phyloP scores from a whole-genome alignment of 495 filamentous ascomycete genomes.

The Xylaria longipes region DNA sequence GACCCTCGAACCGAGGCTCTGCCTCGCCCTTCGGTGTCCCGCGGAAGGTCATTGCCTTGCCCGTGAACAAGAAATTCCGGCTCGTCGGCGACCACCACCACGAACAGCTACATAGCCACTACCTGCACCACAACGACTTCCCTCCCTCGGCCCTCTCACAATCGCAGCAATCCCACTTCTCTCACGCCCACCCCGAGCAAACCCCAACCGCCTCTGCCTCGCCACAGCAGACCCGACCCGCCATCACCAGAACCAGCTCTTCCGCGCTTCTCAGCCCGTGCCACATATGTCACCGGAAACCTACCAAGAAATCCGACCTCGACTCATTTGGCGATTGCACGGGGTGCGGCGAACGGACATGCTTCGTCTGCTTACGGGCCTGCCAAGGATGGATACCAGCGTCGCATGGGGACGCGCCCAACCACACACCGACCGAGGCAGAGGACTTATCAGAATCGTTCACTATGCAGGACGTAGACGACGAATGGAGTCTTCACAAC shows the following conservation, averaged over 20 bases:
- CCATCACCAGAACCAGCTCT: constrained; percentile 22
- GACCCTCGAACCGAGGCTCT: constrained; percentile 25
- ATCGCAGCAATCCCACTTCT: constrained; percentile 31
- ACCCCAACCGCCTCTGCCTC: neutral
- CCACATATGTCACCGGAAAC: constrained; percentile 57
- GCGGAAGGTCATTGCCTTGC: constrained; percentile 44
- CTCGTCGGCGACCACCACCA: constrained; percentile 24
- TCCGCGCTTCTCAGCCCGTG: constrained; percentile 46
- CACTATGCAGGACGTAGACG: constrained; percentile 49
- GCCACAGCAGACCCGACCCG: constrained; percentile 25
- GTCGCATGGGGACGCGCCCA: neutral
- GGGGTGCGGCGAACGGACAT: constrained; percentile 54
- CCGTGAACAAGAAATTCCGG: constrained; percentile 42
- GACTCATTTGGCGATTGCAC: constrained; percentile 55
- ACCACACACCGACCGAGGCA: constrained; percentile 18
- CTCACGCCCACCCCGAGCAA: constrained; percentile 39
- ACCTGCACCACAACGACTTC: constrained; percentile 1
- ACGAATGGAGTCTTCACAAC: constrained; percentile 22
- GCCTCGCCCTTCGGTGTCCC: constrained; percentile 28
- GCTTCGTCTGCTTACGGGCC: constrained; percentile 55
- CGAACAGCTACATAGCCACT: constrained; percentile 26
- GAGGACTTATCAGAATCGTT: constrained; percentile 41
- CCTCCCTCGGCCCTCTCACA: constrained; percentile 15
- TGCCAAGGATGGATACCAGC: constrained; percentile 48
- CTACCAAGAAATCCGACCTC: constrained; percentile 55